A percentile compares a stretch with the other conserved stretches of the same genome.
Conservation (phyloP, 2,329 filamentous ascomycete species). For the Trichocomaceae sp. region DNA sequence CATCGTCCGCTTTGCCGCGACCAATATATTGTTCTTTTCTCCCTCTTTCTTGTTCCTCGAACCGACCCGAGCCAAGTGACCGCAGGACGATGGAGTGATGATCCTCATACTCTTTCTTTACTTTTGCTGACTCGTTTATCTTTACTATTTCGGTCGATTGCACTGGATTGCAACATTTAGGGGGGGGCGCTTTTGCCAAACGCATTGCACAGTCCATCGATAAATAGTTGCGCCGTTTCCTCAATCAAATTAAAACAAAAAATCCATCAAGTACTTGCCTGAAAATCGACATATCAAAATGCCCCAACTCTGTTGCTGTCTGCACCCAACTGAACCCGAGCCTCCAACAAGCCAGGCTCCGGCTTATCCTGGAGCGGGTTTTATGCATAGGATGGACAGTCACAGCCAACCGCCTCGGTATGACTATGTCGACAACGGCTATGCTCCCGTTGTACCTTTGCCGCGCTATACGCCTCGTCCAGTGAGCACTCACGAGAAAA, state of each 20-base stretch:
- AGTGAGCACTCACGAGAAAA: constrained; percentile 35
- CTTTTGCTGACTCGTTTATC: neutral
- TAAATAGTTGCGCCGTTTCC: neutral
- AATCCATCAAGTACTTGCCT: neutral
- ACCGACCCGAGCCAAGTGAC: neutral
- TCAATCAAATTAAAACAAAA: neutral
- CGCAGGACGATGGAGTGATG: neutral
- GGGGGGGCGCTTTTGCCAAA: neutral
- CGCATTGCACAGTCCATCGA: neutral
- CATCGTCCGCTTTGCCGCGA: neutral
- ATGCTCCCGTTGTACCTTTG: constrained; percentile 29
- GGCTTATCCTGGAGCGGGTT: constrained; percentile 11
- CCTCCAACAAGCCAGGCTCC: constrained; percentile 4
- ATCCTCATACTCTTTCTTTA: neutral
- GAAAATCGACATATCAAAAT: neutral
- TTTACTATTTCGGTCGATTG: neutral
- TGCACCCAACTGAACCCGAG: constrained; percentile 2
- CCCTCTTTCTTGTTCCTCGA: neutral
- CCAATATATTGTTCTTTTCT: neutral
- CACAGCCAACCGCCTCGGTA: constrained; percentile 12
- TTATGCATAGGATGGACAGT: neutral
- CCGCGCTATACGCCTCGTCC: constrained; percentile 38
- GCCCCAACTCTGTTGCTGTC: constrained; percentile 12
- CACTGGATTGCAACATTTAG: neutral
- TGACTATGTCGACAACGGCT: constrained; percentile 22